A percentile compares a stretch with the other conserved stretches of the same genome.
phyloP scores from a whole-genome alignment of 768 basidiomycete species.

The Galerina marginata region DNA sequence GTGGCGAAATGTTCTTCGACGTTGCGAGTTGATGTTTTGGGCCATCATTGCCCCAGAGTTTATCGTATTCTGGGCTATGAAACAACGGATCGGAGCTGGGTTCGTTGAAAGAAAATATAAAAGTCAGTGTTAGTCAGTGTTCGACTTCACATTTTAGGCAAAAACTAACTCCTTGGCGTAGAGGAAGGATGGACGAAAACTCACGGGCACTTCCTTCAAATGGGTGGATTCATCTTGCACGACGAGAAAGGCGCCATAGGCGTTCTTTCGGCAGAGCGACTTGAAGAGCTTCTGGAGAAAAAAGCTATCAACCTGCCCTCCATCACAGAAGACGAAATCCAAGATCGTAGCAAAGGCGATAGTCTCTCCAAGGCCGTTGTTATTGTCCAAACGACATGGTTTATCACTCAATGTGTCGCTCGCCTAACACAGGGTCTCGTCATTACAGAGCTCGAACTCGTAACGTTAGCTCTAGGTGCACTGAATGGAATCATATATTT shows the following conservation, averaged over 20 bases:
- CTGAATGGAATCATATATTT: slow-evolving; percentile 29
- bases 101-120: too few relatives aligned
- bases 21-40: too few relatives aligned
- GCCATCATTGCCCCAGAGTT: too few relatives aligned
- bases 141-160: too few relatives aligned
- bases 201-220: slow-evolving; percentile 4
- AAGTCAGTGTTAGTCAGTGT: too few relatives aligned
- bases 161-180: too few relatives aligned
- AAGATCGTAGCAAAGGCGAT: slow-evolving; percentile 29
- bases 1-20: too few relatives aligned
- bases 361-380: slow-evolving; percentile 31
- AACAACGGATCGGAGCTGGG: too few relatives aligned
- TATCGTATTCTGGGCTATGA: too few relatives aligned
- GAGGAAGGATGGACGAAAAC: not conserved
- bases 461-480: slow-evolving; percentile 33
- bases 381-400: slow-evolving; percentile 34
- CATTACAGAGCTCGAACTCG: slow-evolving; percentile 34
- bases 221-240: slow-evolving; percentile 5
- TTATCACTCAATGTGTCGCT: slow-evolving; percentile 29
- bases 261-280: not conserved
- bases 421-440: slow-evolving; percentile 24
- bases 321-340: slow-evolving; percentile 11
- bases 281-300: not conserved
- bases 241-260: not conserved
- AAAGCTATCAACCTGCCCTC: not conserved